phyloP scores from a whole-genome alignment of 768 basidiomycete species.

The Collybia sordida region DNA sequence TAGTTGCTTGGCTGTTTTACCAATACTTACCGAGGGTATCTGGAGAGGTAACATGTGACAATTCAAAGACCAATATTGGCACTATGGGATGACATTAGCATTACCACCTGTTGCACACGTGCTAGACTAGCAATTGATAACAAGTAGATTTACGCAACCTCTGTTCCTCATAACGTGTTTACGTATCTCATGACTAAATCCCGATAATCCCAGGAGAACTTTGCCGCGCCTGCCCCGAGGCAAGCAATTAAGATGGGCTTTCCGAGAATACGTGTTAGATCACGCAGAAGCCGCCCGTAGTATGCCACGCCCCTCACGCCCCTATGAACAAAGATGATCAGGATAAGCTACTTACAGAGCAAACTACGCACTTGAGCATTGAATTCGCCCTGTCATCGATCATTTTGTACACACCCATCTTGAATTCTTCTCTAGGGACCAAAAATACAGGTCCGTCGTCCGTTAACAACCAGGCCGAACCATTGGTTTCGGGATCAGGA shows the following conservation, averaged over 20 bases:
- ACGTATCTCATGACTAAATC: conserved; percentile 12
- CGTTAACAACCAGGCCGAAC: conserved; percentile 44
- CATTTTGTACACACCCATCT: conserved; percentile 51
- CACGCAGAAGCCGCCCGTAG: conserved; percentile 25
- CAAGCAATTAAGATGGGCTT: conserved; percentile 22
- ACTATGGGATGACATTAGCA: no score
- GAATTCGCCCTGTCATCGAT: conserved; percentile 42
- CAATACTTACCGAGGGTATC: no score
- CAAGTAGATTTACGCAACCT: no score
- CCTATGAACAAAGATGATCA: conserved; percentile 10
- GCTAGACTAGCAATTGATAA: no score
- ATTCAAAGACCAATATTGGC: no score
- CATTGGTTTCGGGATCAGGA: conserved; percentile 41
- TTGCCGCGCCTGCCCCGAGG: conserved; percentile 19
- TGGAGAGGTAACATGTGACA: no score
- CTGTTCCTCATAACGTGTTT: conserved; percentile 6
- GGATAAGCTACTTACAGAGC: neutral
- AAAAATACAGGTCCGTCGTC: conserved; percentile 52
- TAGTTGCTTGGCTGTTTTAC: no score
- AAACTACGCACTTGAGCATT: conserved; percentile 26
- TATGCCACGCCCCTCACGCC: conserved; percentile 22
- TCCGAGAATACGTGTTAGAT: conserved; percentile 27
- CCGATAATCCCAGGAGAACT: conserved; percentile 27
- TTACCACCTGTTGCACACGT: no score
- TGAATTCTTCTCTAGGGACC: conserved; percentile 46